These are phyloP conservation scores for Lepiota brunneoincarnata DNA, from an alignment of 768 basidiomycete genomes.

Conservation along the genomic window DNA sequence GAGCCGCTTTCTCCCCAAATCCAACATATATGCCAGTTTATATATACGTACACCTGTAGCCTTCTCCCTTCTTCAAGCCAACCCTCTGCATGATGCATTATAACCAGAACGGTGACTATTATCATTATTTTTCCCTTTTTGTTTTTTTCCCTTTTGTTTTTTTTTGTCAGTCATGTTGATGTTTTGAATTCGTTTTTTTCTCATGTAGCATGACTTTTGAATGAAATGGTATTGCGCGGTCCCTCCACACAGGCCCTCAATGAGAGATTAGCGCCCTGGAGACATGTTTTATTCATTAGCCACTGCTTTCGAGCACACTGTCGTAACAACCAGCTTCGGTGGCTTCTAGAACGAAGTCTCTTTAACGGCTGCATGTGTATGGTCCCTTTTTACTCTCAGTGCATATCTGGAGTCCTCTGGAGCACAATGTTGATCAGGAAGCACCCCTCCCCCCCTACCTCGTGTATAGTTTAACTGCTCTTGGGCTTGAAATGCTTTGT, in stretches of 20 bases:
- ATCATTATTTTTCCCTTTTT: conserved; percentile 11
- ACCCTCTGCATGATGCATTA: conserved; percentile 9
- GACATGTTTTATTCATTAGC: too few species aligned
- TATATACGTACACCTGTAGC: conserved; percentile 10
- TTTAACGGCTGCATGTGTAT: too few species aligned
- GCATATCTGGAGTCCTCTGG: too few species aligned
- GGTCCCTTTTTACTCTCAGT: too few species aligned
- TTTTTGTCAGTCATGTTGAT: conserved; percentile 1
- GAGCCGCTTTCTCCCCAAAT: conserved; percentile 1
- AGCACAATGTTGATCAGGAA: too few species aligned
- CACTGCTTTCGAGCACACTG: neutral
- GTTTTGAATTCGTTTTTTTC: neutral
- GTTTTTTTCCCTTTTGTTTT: neutral
- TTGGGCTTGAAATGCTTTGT: too few species aligned
- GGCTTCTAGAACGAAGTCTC: neutral
- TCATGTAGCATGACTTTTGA: neutral
- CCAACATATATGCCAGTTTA: conserved; percentile 9
- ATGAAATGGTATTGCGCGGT: neutral
- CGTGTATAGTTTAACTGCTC: too few species aligned
- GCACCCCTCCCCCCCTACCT: too few species aligned
- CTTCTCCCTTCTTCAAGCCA: conserved; percentile 3
- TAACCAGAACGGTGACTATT: conserved; percentile 11
- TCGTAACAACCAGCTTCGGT: neutral
- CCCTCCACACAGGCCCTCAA: too few species aligned
- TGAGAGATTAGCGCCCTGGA: too few species aligned